These are phyloP conservation scores for Allium sativum DNA, from an alignment of 106 monocot genomes.

Conservation along the genomic window DNA sequence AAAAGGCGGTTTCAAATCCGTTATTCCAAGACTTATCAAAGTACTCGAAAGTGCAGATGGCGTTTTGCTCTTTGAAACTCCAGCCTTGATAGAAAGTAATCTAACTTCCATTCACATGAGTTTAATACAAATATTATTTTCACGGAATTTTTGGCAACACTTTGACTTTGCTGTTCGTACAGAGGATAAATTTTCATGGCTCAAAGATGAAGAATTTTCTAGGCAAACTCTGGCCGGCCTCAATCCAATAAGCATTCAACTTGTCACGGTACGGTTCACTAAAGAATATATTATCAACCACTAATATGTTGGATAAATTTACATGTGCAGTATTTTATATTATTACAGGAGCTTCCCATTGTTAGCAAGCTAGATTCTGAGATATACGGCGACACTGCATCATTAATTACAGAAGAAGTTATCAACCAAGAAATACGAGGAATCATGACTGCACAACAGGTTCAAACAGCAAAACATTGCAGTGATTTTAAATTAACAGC, in stretches of 20 bases:
- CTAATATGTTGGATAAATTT: too few relatives aligned
- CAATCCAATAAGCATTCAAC: slow-evolving; percentile 53
- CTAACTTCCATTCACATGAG: not conserved
- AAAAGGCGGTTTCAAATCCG: not conserved
- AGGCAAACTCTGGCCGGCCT: slow-evolving; percentile 65
- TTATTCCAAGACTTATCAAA: slow-evolving; percentile 44
- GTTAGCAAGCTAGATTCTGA: slow-evolving; percentile 64
- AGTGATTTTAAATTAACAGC: too few relatives aligned
- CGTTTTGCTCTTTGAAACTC: slow-evolving; percentile 35
- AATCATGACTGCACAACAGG: slow-evolving; percentile 47
- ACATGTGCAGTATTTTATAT: too few relatives aligned
- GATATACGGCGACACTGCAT: slow-evolving; percentile 57
- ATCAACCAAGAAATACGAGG: slow-evolving; percentile 41
- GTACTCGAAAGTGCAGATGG: slow-evolving; percentile 14
- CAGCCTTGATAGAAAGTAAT: slow-evolving; percentile 39
- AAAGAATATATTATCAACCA: not conserved
- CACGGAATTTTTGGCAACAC: not conserved
- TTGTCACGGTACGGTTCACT: slow-evolving; percentile 25
- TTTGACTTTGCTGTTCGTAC: not conserved
- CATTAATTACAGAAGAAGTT: slow-evolving; percentile 41
- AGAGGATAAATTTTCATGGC: slow-evolving; percentile 44
- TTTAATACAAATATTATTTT: not conserved
- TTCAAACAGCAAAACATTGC: slow-evolving; percentile 1
- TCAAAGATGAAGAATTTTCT: slow-evolving; percentile 63
- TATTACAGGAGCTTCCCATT: slow-evolving; percentile 54